Conservation (phyloP, 768 basidiomycete species). For the Leccinum boreale region DNA sequence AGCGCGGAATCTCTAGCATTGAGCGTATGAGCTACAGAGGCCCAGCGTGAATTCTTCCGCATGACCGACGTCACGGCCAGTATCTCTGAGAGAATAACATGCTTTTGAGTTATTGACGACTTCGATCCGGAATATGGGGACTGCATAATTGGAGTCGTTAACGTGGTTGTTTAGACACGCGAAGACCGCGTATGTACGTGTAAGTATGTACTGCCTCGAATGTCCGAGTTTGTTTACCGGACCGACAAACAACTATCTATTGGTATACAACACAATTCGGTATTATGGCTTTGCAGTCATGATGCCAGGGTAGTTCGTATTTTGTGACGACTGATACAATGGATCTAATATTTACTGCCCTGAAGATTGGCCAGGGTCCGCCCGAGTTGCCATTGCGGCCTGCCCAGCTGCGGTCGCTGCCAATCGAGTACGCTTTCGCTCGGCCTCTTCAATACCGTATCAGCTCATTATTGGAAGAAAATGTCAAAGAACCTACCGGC, state of each 20-base stretch:
- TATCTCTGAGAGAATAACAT: slow-evolving; percentile 88
- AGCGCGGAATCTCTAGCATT: slow-evolving; percentile 62
- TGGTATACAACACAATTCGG: background rate
- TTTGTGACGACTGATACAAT: slow-evolving; percentile 13
- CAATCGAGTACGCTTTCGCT: slow-evolving; percentile 85
- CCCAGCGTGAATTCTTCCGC: slow-evolving; percentile 98
- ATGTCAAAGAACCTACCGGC: slow-evolving; percentile 51
- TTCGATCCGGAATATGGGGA: slow-evolving; percentile 11
- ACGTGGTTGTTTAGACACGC: background rate
- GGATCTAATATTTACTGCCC: slow-evolving; percentile 31
- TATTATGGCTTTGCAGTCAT: background rate
- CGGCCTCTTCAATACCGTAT: slow-evolving; percentile 65
- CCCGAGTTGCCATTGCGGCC: slow-evolving; percentile 77
- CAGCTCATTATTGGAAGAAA: background rate
- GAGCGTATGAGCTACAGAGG: slow-evolving; percentile 64
- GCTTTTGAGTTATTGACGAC: slow-evolving; percentile 51
- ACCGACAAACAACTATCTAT: slow-evolving; percentile 23
- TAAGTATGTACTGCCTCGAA: background rate
- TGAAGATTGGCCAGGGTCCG: slow-evolving; percentile 33
- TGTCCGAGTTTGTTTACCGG: background rate
- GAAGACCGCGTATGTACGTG: background rate
- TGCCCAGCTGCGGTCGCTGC: slow-evolving; percentile 91
- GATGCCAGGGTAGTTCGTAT: background rate
- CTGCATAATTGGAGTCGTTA: slow-evolving; percentile 14
- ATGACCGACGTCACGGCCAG: slow-evolving; percentile 88